Conservation (phyloP, 768 basidiomycete genomes). For the Tricholoma matsutake region DNA sequence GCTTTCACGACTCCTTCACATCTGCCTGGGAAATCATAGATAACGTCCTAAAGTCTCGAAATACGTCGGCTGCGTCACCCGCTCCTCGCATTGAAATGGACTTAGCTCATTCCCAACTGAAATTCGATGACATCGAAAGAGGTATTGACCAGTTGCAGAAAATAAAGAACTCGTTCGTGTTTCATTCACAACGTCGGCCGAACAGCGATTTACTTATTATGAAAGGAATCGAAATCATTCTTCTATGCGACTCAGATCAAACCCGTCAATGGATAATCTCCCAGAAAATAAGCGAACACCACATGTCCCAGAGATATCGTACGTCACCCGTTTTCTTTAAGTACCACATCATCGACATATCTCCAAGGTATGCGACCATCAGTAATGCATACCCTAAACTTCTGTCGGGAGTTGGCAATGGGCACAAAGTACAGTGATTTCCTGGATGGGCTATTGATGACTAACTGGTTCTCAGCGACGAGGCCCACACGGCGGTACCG, state of each 20-base stretch:
- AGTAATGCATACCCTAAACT: background rate
- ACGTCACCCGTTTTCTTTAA: background rate
- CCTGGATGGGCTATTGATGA: background rate
- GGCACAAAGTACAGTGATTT: background rate
- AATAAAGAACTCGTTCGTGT: background rate
- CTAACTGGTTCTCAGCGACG: background rate
- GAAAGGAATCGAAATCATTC: background rate
- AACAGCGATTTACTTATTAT: background rate
- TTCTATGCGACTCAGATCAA: background rate
- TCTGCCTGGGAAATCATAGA: conserved; percentile 5
- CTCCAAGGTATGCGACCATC: background rate
- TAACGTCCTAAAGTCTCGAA: background rate
- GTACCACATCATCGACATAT: background rate
- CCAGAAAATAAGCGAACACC: background rate
- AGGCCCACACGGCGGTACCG: background rate
- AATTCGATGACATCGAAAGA: background rate
- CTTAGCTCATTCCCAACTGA: background rate
- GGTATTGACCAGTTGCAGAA: background rate
- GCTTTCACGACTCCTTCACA: conserved; percentile 1
- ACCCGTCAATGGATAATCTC: background rate
- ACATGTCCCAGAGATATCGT: background rate
- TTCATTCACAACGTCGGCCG: background rate
- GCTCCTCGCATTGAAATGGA: background rate
- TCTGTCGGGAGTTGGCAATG: background rate
- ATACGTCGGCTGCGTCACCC: background rate